A percentile compares a stretch with the other conserved stretches of the same genome.
Conservation (phyloP, 106 monocot genomes). For the Dioscorea alata region DNA sequence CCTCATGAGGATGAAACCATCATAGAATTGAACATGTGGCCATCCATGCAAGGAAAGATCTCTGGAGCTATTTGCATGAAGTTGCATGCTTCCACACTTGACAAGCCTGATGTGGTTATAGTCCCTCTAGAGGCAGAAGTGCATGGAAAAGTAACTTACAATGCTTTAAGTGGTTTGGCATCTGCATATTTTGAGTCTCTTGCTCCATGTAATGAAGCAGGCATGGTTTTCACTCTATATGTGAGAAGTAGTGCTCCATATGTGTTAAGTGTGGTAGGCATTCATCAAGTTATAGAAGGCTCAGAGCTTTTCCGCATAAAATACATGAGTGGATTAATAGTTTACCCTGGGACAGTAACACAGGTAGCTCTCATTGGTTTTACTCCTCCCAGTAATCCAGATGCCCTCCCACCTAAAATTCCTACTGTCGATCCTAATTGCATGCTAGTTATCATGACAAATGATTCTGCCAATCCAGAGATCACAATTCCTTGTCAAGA, state of each 20-base stretch:
- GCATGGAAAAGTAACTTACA: slow-evolving; percentile 21
- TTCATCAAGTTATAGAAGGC: slow-evolving; percentile 35
- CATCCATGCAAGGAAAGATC: slow-evolving; percentile 33
- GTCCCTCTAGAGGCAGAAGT: slow-evolving; percentile 53
- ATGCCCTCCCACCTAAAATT: slow-evolving; percentile 6
- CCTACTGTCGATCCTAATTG: slow-evolving; percentile 9
- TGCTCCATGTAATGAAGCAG: slow-evolving; percentile 18
- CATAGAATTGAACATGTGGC: slow-evolving; percentile 36
- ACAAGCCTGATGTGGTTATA: slow-evolving; percentile 25
- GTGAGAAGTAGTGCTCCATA: slow-evolving; percentile 35
- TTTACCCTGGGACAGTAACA: slow-evolving; percentile 47
- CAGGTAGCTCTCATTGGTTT: slow-evolving; percentile 39
- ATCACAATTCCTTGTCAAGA: slow-evolving; percentile 26
- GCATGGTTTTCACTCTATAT: slow-evolving; percentile 32
- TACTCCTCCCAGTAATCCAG: slow-evolving; percentile 6
- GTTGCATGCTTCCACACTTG: slow-evolving; percentile 21
- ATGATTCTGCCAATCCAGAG: slow-evolving; percentile 24
- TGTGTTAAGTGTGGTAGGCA: slow-evolving; percentile 32
- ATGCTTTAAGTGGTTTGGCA: slow-evolving; percentile 19
- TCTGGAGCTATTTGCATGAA: slow-evolving; percentile 59
- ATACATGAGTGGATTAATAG: slow-evolving; percentile 46
- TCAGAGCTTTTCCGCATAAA: slow-evolving; percentile 35
- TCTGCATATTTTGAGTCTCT: slow-evolving; percentile 35
- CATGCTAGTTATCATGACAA: slow-evolving; percentile 20
- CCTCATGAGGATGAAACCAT: slow-evolving; percentile 33